Percentiles rank a stretch among this genome's conserved stretches.
phyloP scores from a whole-genome alignment of 2,329 filamentous ascomycete species.

The Coniochaeta sp. region DNA sequence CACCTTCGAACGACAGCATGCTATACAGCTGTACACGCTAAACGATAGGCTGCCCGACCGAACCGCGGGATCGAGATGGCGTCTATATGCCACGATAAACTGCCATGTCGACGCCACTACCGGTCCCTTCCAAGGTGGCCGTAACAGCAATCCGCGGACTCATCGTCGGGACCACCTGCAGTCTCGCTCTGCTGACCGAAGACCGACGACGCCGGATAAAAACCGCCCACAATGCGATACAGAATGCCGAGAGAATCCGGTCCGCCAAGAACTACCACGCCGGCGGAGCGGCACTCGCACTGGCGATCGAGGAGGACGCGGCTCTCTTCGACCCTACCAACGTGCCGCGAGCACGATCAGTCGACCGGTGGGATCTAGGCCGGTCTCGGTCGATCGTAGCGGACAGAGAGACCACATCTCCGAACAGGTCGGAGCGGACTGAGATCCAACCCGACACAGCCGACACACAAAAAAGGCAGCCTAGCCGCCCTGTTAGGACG shows the following conservation, averaged over 20 bases:
- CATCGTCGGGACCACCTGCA: slow-evolving; percentile 37
- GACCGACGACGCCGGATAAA: slow-evolving; percentile 38
- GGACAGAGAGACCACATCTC: not conserved
- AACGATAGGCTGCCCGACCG: not conserved
- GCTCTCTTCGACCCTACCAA: slow-evolving; percentile 8
- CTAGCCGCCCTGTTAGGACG: not conserved
- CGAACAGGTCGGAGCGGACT: not conserved
- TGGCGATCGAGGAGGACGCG: slow-evolving; percentile 16
- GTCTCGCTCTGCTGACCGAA: slow-evolving; percentile 33
- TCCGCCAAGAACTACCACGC: slow-evolving; percentile 29
- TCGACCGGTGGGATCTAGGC: not conserved
- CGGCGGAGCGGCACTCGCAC: slow-evolving; percentile 15
- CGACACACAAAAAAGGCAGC: too few species aligned
- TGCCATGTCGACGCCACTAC: slow-evolving; percentile 26
- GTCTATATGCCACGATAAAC: slow-evolving; percentile 1
- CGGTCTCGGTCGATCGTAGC: not conserved
- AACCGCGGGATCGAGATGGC: slow-evolving; percentile 16
- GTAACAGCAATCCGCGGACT: slow-evolving; percentile 35
- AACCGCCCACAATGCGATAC: slow-evolving; percentile 26
- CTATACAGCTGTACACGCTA: not conserved
- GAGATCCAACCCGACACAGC: not conserved
- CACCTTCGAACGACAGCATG: not conserved
- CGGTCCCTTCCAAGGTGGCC: slow-evolving; percentile 37
- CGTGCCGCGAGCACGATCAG: not conserved
- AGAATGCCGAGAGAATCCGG: slow-evolving; percentile 32